These are phyloP conservation scores for Metarhizium sp. DNA, from an alignment of 2,329 filamentous ascomycete species.

Conservation along the genomic window DNA sequence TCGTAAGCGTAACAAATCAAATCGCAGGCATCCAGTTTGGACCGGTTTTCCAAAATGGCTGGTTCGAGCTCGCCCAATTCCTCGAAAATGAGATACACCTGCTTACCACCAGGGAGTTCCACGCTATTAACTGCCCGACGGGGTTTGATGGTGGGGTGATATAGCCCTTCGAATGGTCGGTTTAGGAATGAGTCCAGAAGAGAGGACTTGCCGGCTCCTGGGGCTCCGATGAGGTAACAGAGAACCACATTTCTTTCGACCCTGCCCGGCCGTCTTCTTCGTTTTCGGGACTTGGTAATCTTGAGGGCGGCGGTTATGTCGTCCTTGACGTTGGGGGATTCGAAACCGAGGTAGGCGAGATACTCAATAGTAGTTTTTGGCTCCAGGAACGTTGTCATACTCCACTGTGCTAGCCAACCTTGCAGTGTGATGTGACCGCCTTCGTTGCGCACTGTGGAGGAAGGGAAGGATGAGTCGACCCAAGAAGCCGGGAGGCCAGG, in stretches of 20 bases:
- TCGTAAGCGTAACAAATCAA: constrained; percentile 94
- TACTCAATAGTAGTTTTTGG: constrained; percentile 94
- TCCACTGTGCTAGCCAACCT: constrained; percentile 98
- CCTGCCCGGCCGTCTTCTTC: constrained; percentile 68
- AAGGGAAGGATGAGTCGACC: constrained; percentile 82
- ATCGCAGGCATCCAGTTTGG: constrained; percentile 86
- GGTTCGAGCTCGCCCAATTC: constrained; percentile 94
- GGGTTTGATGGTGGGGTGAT: constrained; percentile 91
- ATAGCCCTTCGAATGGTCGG: constrained; percentile 71
- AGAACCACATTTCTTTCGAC: constrained; percentile 92
- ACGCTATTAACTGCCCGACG: constrained; percentile 92
- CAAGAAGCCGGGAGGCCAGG: constrained; percentile 82
- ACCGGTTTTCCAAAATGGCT: constrained; percentile 84
- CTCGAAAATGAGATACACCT: constrained; percentile 92
- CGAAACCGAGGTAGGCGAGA: constrained; percentile 91
- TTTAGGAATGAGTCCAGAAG: constrained; percentile 87
- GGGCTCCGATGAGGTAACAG: constrained; percentile 82
- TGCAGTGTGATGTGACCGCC: constrained; percentile 92
- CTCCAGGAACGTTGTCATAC: constrained; percentile 96
- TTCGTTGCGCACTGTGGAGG: constrained; percentile 90
- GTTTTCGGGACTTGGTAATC: constrained; percentile 83
- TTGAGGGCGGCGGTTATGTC: constrained; percentile 79
- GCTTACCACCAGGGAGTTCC: constrained; percentile 88
- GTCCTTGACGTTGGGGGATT: constrained; percentile 65
- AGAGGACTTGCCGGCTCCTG: constrained; percentile 82